Percentiles rank a stretch among this genome's conserved stretches.
Conservation (phyloP, 495 filamentous ascomycete genomes). For the Tuber melanosporum region DNA sequence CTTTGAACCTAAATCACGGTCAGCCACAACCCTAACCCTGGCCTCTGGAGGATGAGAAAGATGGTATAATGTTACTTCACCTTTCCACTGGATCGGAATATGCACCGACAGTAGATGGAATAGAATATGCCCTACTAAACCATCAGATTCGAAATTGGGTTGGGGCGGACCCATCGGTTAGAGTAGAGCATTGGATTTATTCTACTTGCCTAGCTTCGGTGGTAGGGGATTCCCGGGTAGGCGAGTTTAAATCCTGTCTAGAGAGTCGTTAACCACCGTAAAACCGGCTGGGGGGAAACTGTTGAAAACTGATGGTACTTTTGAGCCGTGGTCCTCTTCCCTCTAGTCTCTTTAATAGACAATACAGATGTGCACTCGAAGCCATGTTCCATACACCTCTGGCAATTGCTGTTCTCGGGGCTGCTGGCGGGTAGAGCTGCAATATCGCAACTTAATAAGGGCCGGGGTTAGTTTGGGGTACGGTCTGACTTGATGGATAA, state of each 20-base stretch:
- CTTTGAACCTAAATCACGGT: constrained; percentile 24
- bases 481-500: background rate
- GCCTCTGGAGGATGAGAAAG: background rate
- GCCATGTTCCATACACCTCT: constrained; percentile 18
- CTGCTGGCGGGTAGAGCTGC: constrained; percentile 9
- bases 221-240: constrained; percentile 20
- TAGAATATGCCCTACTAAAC: constrained; percentile 16
- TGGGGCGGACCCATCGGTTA: background rate
- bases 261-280: constrained; percentile 5
- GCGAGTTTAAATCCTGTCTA: constrained; percentile 24
- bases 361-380: constrained; percentile 33
- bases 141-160: background rate
- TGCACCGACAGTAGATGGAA: background rate
- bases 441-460: constrained; percentile 27
- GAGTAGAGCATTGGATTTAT: background rate
- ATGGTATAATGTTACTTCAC: constrained; percentile 7
- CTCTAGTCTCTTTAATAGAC: constrained; percentile 28
- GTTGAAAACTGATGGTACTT: background rate
- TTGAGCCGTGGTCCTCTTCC: constrained; percentile 21
- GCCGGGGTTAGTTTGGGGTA: constrained; percentile 7
- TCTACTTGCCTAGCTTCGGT: constrained; percentile 24
- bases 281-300: no score
- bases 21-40: constrained; percentile 3
- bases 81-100: constrained; percentile 26
- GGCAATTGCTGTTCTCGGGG: constrained; percentile 25